Evolutionary conservation across 2,329 filamentous ascomycete species (phyloP).

Genomic region (Metarhizium anisopliae): DNA sequence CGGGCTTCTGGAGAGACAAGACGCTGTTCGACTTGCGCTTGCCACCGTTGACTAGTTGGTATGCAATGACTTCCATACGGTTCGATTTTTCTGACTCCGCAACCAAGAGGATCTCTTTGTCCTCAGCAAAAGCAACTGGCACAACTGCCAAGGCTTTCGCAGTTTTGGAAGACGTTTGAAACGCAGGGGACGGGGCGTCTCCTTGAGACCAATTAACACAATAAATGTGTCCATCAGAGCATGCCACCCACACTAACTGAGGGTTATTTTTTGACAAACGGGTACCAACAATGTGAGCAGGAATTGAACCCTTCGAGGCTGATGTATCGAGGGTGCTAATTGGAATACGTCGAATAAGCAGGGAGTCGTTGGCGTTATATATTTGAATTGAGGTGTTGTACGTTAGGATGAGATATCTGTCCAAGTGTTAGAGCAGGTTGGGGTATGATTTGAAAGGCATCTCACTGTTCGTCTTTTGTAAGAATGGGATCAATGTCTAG

Average conservation of each 20-base stretch:
- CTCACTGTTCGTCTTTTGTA: constrained; percentile 51
- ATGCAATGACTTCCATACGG: constrained; percentile 34
- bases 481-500: constrained; percentile 56
- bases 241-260: constrained; percentile 50
- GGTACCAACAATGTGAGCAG: constrained; percentile 32
- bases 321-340: constrained; percentile 27
- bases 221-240: constrained; percentile 48
- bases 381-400: constrained; percentile 70
- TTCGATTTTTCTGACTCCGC: constrained; percentile 31
- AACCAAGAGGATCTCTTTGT: constrained; percentile 37
- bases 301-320: constrained; percentile 13
- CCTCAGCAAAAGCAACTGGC: constrained; percentile 22
- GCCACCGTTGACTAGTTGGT: constrained; percentile 25
- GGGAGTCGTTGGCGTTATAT: constrained; percentile 72
- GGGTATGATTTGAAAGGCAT: neutral
- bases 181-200: constrained; percentile 29
- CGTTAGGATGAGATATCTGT: constrained; percentile 64
- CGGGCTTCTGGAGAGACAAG: constrained; percentile 26
- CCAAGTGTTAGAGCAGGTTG: neutral
- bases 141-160: constrained; percentile 37
- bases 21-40: constrained; percentile 24
- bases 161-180: constrained; percentile 32
- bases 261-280: constrained; percentile 28
- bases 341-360: constrained; percentile 65
- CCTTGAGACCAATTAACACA: constrained; percentile 49